Percentiles rank a stretch among this genome's conserved stretches.
Conservation (phyloP, 208 protist species). For the Trypanosoma boissoni region DNA sequence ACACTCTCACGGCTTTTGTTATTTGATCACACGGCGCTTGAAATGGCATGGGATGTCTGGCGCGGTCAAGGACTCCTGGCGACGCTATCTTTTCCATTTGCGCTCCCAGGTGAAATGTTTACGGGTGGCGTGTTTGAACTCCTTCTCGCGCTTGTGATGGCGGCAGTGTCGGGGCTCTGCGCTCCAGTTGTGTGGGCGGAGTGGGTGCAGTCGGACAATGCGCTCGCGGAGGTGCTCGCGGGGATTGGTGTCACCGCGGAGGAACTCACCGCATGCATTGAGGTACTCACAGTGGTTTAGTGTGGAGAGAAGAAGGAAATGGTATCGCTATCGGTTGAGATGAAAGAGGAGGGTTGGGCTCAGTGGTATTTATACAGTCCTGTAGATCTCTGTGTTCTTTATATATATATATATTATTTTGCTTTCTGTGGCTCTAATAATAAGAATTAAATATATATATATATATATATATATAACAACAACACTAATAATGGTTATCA, state of each 20-base stretch:
- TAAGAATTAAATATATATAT: no score
- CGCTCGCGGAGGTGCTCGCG: constrained; percentile 39
- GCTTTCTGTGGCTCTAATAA: no score
- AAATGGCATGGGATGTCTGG: constrained; percentile 39
- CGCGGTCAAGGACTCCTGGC: constrained; percentile 17
- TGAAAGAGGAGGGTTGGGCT: no score
- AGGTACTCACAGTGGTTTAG: constrained; percentile 37
- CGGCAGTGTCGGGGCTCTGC: constrained; percentile 30
- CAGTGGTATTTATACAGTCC: no score
- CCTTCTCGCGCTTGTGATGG: constrained; percentile 37
- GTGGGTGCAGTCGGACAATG: constrained; percentile 25
- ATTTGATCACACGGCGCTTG: constrained; percentile 37
- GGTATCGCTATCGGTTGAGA: not conserved
- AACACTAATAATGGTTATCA: no score
- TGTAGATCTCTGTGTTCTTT: no score
- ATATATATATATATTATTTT: no score
- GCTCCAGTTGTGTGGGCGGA: constrained; percentile 19
- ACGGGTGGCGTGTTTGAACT: constrained; percentile 14
- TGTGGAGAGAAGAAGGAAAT: constrained; percentile 19
- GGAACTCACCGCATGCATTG: constrained; percentile 38
- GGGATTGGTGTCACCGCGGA: constrained; percentile 35
- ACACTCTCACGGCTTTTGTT: constrained; percentile 52
- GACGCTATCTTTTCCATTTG: constrained; percentile 50
- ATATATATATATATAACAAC: no score
- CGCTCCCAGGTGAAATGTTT: constrained; percentile 46